These are phyloP conservation scores for Vaccinium macrocarpon DNA, from an alignment of 148 eudicot species.

Conservation along the genomic window DNA sequence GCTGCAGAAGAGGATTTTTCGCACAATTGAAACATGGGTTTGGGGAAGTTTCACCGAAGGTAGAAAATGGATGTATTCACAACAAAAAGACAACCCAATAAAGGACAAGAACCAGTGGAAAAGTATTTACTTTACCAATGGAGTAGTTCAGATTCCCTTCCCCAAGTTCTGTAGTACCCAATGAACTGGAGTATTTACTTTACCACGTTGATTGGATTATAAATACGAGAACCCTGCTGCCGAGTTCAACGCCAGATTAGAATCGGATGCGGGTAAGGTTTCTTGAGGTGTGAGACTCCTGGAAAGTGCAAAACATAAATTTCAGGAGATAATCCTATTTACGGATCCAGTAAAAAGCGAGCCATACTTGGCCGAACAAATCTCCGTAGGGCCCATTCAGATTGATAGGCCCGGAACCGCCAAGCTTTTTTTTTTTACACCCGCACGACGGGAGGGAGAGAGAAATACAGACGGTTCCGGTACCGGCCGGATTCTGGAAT, in stretches of 20 bases:
- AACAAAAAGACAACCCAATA: background rate
- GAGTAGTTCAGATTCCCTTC: conserved; percentile 9
- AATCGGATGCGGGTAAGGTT: background rate
- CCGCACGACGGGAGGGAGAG: no score
- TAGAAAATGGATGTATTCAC: background rate
- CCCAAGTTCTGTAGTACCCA: background rate
- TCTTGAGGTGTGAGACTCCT: background rate
- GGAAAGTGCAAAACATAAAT: no score
- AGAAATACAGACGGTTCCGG: no score
- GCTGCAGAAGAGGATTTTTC: background rate
- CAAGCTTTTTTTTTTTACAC: no score
- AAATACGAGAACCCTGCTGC: background rate
- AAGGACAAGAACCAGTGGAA: background rate
- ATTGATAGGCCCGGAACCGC: no score
- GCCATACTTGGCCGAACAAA: no score
- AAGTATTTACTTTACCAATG: no score
- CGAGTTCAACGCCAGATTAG: background rate
- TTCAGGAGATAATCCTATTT: no score
- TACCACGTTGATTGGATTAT: background rate
- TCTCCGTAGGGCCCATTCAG: no score
- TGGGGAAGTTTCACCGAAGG: background rate
- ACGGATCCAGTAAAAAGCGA: no score
- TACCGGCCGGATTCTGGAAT: no score
- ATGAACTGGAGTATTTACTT: background rate
- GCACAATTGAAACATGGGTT: conserved; percentile 21